Conservation (phyloP, 2,329 filamentous ascomycete species). For the Trichoderma guizhouense region DNA sequence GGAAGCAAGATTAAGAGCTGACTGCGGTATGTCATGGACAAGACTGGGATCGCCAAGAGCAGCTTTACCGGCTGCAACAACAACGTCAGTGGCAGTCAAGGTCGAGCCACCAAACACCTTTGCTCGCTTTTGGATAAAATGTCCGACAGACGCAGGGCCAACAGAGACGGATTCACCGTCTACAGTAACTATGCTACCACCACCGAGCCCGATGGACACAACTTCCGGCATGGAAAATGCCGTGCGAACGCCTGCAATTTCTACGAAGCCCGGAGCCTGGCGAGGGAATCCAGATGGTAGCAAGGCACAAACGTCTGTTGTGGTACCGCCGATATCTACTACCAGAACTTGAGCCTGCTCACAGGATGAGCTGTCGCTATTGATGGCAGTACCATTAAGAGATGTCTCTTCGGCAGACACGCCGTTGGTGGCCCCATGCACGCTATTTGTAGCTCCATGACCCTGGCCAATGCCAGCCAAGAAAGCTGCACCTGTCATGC, state of each 20-base stretch:
- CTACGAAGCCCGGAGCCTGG: conserved; percentile 56
- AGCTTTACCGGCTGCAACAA: conserved; percentile 37
- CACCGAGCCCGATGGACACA: conserved; percentile 54
- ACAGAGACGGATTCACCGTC: conserved; percentile 55
- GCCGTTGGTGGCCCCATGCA: too few species aligned
- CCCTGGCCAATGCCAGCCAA: conserved; percentile 37
- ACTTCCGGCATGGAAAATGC: conserved; percentile 59
- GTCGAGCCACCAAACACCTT: conserved; percentile 52
- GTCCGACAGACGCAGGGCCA: conserved; percentile 30
- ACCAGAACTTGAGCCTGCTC: conserved; percentile 41
- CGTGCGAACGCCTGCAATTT: conserved; percentile 56
- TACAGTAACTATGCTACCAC: conserved; percentile 43
- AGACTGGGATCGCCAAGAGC: conserved; percentile 31
- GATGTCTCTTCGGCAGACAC: conserved; percentile 31
- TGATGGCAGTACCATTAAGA: not conserved
- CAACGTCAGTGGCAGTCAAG: conserved; percentile 53
- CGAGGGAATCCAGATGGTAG: conserved; percentile 58
- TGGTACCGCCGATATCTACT: conserved; percentile 60
- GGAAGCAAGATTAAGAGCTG: conserved; percentile 24
- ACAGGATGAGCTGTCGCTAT: not conserved
- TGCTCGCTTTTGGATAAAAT: conserved; percentile 46
- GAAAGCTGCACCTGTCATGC: conserved; percentile 52
- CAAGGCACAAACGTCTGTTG: conserved; percentile 57
- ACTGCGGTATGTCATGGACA: conserved; percentile 26
- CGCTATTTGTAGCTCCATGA: too few species aligned